Base-by-base conservation (phyloP, 352 stramenopile species). In the Hyaloperonospora brassicae region DNA sequence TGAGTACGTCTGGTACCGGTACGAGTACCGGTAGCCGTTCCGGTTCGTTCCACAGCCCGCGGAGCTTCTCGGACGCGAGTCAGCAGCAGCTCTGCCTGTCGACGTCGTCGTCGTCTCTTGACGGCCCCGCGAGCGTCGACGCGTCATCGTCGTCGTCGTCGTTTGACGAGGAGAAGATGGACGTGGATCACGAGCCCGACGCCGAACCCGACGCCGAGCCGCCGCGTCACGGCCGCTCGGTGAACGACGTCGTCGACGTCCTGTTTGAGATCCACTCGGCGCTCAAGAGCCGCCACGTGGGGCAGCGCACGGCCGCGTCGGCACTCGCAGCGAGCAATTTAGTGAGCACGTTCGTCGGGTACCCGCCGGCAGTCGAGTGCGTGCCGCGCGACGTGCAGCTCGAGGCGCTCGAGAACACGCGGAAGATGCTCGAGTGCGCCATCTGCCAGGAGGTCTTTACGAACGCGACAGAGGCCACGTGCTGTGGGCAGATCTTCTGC, bases 381-480 rank as follows among this genome's bases (percentile, higher is more conserved):
- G 78, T 90, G 24, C 78, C 79, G 2, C 75, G 82, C 22, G 82
- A 92, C 46, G 82, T 89, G 51, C 76, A 90, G 63, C 58, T 88
- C 14, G 79, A 92, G 46, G 69, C 77, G 17, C 65, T 89, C 1
- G 77, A 92, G 39, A 89, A 92, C 65, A 89, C 76, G 13, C 67
- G 77, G 47, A 88, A 88, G 67, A 92, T 92, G 82, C 79, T 92
- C 12, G 79, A 92, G 59, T 92, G 82, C 49, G 79, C 82, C 17
- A 89, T 92, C 48, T 92, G 82, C 59, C 82, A 92, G 55, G 82
- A 92, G 34, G 74, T 90, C 7, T 92, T 92, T 45, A 84, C 73
- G 0, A 56, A 61, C 6, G 82, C 82, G 0, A 90, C 78, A 2
- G 82, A 92, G 40, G 79, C 82, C 2, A 88, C 74, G 17, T 92